These are phyloP conservation scores for Hura crepitans DNA, from an alignment of 441 rosid species.

Conservation along the genomic window DNA sequence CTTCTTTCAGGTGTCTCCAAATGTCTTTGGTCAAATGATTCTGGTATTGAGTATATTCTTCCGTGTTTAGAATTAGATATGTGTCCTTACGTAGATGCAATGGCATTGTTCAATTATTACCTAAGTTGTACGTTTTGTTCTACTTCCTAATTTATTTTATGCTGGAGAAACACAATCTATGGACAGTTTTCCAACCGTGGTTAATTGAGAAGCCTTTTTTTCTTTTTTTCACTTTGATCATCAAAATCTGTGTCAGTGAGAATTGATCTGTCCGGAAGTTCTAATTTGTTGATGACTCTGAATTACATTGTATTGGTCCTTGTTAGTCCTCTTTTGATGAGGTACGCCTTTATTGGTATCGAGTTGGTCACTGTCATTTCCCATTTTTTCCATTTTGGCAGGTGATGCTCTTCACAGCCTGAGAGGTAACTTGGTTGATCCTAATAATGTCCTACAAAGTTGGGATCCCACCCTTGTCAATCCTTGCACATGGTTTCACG, in stretches of 20 bases:
- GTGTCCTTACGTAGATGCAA: conserved; percentile 7
- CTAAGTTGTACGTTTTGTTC: neutral
- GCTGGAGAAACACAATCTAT: conserved; percentile 7
- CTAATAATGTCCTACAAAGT: conserved; percentile 88
- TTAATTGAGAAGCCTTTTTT: neutral
- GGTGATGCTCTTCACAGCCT: conserved; percentile 94
- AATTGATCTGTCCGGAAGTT: neutral
- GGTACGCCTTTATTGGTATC: neutral
- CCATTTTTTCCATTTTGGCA: conserved; percentile 27
- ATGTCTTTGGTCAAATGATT: conserved; percentile 18
- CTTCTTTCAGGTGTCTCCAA: neutral
- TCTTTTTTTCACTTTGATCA: neutral
- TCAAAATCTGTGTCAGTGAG: neutral
- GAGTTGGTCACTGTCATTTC: neutral
- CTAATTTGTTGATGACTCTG: neutral
- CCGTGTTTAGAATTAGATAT: conserved; percentile 1
- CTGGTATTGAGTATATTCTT: conserved; percentile 3
- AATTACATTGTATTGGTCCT: neutral
- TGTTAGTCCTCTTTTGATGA: neutral
- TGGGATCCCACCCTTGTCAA: conserved; percentile 99
- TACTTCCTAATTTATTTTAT: conserved; percentile 9
- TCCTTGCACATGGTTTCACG: conserved; percentile 99
- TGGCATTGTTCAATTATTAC: conserved; percentile 8
- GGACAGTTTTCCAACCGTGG: neutral
- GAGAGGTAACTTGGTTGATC: conserved; percentile 65